Conservation (phyloP, 1,284 basidiomycete genomes). For the Ganoderma sp. region DNA sequence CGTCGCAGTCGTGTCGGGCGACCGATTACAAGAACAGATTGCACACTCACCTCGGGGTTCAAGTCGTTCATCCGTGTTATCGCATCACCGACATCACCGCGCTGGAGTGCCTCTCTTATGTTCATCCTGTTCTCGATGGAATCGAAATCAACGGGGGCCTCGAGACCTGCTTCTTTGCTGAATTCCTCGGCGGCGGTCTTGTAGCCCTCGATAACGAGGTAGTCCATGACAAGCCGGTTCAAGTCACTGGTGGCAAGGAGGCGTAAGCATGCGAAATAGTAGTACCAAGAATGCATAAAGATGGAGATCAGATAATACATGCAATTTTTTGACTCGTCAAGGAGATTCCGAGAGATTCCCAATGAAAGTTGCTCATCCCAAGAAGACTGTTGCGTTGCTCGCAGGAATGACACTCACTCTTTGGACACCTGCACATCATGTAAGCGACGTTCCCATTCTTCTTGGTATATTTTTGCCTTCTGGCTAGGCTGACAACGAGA, state of each 20-base stretch:
- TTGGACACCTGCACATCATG: constrained; percentile 79
- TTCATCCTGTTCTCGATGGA: constrained; percentile 94
- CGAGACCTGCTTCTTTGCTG: constrained; percentile 83
- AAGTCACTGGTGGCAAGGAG: constrained; percentile 69
- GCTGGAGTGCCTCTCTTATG: constrained; percentile 92
- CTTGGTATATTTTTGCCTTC: constrained; percentile 64
- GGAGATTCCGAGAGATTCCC: constrained; percentile 88
- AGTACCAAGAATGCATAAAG: constrained; percentile 5
- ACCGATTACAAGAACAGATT: constrained; percentile 20
- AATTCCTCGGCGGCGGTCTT: constrained; percentile 96
- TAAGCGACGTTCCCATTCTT: constrained; percentile 78
- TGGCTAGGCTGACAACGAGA: constrained; percentile 33
- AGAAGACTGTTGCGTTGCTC: constrained; percentile 25
- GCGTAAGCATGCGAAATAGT: not conserved
- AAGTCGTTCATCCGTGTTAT: constrained; percentile 94
- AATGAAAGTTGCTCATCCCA: constrained; percentile 67
- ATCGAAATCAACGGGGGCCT: constrained; percentile 83
- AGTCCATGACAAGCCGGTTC: constrained; percentile 97
- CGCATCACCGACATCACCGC: constrained; percentile 93
- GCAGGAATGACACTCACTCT: constrained; percentile 60
- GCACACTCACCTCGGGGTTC: constrained; percentile 87
- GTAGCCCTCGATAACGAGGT: constrained; percentile 97
- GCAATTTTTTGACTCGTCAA: constrained; percentile 69
- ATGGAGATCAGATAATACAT: constrained; percentile 79
- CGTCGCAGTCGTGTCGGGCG: constrained; percentile 41